phyloP scores from a whole-genome alignment of 768 basidiomycete species.

The Megacollybia marginata region DNA sequence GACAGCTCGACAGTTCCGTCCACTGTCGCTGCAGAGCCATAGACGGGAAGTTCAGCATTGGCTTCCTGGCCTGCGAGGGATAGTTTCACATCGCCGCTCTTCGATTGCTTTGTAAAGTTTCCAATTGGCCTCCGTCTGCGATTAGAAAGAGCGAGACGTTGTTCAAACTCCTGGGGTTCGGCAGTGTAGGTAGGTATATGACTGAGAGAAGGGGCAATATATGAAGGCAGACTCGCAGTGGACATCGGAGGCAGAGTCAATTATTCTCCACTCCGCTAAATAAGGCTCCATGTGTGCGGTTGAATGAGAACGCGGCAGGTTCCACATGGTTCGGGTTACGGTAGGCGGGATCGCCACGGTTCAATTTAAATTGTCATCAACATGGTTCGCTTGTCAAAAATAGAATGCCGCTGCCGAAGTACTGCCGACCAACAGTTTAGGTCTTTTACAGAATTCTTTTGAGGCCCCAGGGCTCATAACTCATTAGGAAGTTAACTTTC shows the following conservation, averaged over 20 bases:
- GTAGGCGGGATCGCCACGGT: no score
- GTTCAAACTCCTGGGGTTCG: slow-evolving; percentile 47
- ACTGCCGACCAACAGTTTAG: no score
- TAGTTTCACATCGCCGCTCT: slow-evolving; percentile 43
- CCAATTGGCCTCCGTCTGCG: slow-evolving; percentile 33
- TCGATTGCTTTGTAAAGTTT: slow-evolving; percentile 54
- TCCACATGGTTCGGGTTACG: no score
- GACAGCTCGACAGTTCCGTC: slow-evolving; percentile 49
- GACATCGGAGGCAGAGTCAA: slow-evolving; percentile 33
- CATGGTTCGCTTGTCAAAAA: no score
- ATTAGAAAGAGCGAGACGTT: slow-evolving; percentile 39
- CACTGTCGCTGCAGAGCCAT: slow-evolving; percentile 42
- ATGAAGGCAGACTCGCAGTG: slow-evolving; percentile 45
- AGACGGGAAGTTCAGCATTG: slow-evolving; percentile 45
- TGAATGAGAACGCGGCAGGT: no score
- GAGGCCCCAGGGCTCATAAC: no score
- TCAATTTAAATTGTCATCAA: no score
- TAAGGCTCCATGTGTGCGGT: no score
- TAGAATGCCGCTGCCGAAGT: no score
- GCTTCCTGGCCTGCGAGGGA: slow-evolving; percentile 37
- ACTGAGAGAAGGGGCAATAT: slow-evolving; percentile 28
- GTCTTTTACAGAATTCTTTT: no score
- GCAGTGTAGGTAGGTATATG: slow-evolving; percentile 44
- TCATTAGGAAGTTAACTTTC: no score
- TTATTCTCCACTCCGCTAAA: no score